Base-by-base conservation (phyloP, 306 rosid species). In the Inga laurina region DNA sequence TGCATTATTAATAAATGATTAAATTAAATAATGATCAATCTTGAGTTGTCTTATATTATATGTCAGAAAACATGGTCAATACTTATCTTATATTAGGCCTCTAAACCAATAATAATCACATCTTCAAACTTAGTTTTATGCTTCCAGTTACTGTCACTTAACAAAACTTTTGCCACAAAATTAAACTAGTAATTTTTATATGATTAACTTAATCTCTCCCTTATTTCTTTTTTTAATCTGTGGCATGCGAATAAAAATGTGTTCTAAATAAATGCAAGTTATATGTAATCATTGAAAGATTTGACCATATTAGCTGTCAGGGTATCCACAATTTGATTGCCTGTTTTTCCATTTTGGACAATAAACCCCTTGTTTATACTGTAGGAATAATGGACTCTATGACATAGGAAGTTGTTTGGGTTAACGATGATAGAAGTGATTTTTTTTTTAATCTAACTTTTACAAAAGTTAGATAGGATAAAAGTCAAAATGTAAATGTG, bases 271-370 rank as follows among this genome's bases (percentile, higher is more conserved):
- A 84, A 46, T 80, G 64, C 80, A 81, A 79, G 77, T 52, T 77
- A 75, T 77, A 78, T 80, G 78, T 80, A 81, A 76, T 89, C 83
- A 81, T 80, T 79, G 77, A 85, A 78, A 84, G 85, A 80, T 79
- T 83, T 66, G 78, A 62, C 79, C 78, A 74, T 52, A 83, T 91
- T 89, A 88, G 93, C 89, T 91, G 91, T 89, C 84, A 74, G 77
- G 88, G 88, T 85, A 83, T 85, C 87, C 74, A 87, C 92, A 90
- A 82, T 89, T 61, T 76, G 82, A 57, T 72, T 54, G 75, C 24
- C 68, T 46, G 2, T 24, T 64, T 64, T 24, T 24, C 10, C 6
- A 0, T 45, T 72, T 45, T 24, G 59, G 57, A 72, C 59, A 46
- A 46, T 45, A 27, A 72, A 72, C 13, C 57, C 59, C 76, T 9